These are phyloP conservation scores for Persicaria maculosa DNA, from an alignment of 148 eudicot genomes.

Conservation along the genomic window DNA sequence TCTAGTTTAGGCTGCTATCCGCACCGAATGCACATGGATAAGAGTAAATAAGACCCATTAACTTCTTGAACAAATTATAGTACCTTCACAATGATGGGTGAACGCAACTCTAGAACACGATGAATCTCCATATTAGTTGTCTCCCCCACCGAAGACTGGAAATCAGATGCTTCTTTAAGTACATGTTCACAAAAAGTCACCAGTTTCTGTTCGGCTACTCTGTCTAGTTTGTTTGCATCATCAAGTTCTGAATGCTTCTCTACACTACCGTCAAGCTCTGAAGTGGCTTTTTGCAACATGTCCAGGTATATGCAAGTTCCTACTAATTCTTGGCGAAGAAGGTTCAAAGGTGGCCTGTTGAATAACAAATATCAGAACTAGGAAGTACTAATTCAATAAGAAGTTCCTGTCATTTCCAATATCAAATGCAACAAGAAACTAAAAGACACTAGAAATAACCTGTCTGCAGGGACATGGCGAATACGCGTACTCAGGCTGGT, in stretches of 20 bases:
- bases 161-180: slow-evolving; percentile 89
- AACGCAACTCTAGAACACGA: slow-evolving; percentile 85
- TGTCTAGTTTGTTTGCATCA: slow-evolving; percentile 49
- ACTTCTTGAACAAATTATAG: not conserved
- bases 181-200: slow-evolving; percentile 86
- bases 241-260: slow-evolving; percentile 18
- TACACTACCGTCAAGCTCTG: slow-evolving; percentile 26
- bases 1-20: not conserved
- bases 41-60: not conserved
- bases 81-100: slow-evolving; percentile 89
- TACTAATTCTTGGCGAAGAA: slow-evolving; percentile 84
- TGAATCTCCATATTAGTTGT: slow-evolving; percentile 80
- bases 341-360: slow-evolving; percentile 82
- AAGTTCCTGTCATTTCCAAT: slow-evolving; percentile 3
- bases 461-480: slow-evolving; percentile 72
- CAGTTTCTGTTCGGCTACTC: slow-evolving; percentile 78
- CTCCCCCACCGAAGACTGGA: slow-evolving; percentile 72
- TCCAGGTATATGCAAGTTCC: slow-evolving; percentile 87
- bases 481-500: slow-evolving; percentile 77
- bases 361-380: slow-evolving; percentile 20
- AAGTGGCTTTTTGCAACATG: slow-evolving; percentile 81
- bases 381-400: slow-evolving; percentile 2
- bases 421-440: not conserved
- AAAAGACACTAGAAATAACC: slow-evolving; percentile 30
- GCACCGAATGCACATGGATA: not conserved